A percentile compares a stretch with the other conserved stretches of the same genome.
These are phyloP conservation scores for Alternaria triticimaculans DNA, from an alignment of 2,329 filamentous ascomycete genomes.

Conservation along the genomic window DNA sequence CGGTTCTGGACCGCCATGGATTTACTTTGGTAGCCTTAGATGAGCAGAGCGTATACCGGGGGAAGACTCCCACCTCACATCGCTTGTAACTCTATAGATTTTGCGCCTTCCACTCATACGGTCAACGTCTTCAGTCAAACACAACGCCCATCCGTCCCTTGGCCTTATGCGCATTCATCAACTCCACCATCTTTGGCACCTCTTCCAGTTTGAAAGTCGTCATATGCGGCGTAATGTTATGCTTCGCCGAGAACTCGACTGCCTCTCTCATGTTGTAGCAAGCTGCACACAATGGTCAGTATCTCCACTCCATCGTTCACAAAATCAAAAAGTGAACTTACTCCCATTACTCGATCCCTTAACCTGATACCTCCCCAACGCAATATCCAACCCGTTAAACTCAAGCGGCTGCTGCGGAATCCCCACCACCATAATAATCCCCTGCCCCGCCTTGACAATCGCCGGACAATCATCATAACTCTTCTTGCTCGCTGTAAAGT, in stretches of 20 bases:
- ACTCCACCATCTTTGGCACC: conserved; percentile 44
- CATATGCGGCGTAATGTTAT: conserved; percentile 41
- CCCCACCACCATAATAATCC: conserved; percentile 45
- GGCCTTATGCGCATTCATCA: conserved; percentile 42
- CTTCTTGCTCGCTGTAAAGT: conserved; percentile 42
- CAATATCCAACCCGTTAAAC: conserved; percentile 44
- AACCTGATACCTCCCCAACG: conserved; percentile 33
- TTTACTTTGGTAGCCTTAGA: neutral
- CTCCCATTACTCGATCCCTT: conserved; percentile 45
- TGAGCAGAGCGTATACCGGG: neutral
- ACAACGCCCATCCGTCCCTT: conserved; percentile 41
- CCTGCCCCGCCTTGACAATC: conserved; percentile 37
- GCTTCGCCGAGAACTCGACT: conserved; percentile 44
- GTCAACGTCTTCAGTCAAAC: conserved; percentile 21
- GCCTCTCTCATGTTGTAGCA: conserved; percentile 44
- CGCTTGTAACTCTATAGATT: neutral
- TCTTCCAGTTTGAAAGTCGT: conserved; percentile 39
- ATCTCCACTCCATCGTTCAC: conserved; percentile 8
- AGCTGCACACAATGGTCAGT: conserved; percentile 51
- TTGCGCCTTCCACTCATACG: neutral
- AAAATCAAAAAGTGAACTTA: conserved; percentile 19
- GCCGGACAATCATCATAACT: conserved; percentile 43
- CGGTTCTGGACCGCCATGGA: neutral
- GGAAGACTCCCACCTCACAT: neutral
- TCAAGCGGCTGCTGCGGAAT: conserved; percentile 40